Evolutionary conservation across 2,329 filamentous ascomycete species (phyloP).

Genomic region (Elsinoe australis): DNA sequence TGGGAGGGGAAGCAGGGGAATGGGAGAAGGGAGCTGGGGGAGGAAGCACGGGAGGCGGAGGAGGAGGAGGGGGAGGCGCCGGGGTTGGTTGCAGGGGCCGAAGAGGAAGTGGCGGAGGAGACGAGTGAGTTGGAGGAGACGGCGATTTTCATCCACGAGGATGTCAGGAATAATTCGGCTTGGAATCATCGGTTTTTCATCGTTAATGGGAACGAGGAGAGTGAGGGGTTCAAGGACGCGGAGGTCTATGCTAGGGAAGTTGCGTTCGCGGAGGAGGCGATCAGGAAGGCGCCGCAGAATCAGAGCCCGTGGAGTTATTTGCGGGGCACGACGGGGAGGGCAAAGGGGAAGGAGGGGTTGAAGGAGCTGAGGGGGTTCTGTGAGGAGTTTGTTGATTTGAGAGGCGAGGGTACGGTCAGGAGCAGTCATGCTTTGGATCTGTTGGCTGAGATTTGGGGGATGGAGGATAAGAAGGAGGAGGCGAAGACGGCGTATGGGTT

Average conservation of each 20-base stretch:
- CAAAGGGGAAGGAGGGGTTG: constrained; percentile 35
- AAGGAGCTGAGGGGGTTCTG: constrained; percentile 48
- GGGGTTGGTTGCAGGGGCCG: constrained; percentile 19
- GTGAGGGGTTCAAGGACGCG: constrained; percentile 34
- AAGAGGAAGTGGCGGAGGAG: neutral
- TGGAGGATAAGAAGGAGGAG: constrained; percentile 46
- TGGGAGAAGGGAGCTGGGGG: constrained; percentile 6
- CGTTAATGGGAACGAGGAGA: constrained; percentile 57
- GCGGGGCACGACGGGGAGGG: constrained; percentile 63
- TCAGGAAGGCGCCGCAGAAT: constrained; percentile 79
- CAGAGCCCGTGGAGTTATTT: constrained; percentile 92
- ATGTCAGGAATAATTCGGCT: constrained; percentile 91
- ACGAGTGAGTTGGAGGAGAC: constrained; percentile 57
- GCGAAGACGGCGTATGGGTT: constrained; percentile 64
- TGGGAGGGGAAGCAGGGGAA: constrained; percentile 35
- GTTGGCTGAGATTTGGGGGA: constrained; percentile 59
- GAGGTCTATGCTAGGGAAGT: constrained; percentile 67
- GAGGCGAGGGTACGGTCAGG: constrained; percentile 44
- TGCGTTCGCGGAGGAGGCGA: constrained; percentile 58
- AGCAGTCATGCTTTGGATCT: constrained; percentile 61
- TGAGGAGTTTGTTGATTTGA: constrained; percentile 45
- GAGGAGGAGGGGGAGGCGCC: constrained; percentile 17
- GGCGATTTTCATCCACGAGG: constrained; percentile 63
- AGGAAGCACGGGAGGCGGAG: constrained; percentile 16
- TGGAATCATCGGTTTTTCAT: constrained; percentile 97